Evolutionary conservation across 306 rosid species (phyloP).

Genomic region (Alnus rubra): DNA sequence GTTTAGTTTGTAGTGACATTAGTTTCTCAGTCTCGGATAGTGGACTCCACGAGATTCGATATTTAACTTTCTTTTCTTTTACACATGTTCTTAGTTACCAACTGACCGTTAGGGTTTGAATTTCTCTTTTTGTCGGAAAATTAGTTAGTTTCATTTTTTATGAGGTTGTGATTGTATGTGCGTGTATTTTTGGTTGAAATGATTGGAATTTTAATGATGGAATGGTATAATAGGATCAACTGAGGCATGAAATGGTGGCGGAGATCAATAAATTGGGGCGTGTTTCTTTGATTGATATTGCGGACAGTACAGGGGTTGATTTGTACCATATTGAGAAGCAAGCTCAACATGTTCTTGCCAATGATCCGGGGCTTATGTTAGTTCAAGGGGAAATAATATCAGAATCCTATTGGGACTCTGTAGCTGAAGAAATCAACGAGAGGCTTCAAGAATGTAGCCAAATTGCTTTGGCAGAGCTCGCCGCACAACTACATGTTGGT

Average conservation of each 20-base stretch:
- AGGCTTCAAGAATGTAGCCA: constrained; percentile 98
- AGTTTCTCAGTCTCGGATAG: background rate
- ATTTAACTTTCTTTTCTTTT: background rate
- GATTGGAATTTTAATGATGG: constrained; percentile 8
- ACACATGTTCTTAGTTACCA: background rate
- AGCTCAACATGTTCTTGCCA: constrained; percentile 54
- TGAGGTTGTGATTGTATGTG: background rate
- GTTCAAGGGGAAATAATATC: constrained; percentile 88
- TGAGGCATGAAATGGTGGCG: constrained; percentile 70
- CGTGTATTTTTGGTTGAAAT: background rate
- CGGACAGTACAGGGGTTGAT: constrained; percentile 83
- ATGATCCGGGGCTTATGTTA: constrained; percentile 64
- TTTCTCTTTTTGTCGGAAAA: background rate
- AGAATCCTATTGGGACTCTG: constrained; percentile 81
- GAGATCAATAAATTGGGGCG: constrained; percentile 82
- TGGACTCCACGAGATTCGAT: background rate
- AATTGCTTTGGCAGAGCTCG: constrained; percentile 87
- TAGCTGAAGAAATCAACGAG: constrained; percentile 85
- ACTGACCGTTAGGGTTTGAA: background rate
- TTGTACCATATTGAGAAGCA: constrained; percentile 86
- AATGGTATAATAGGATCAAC: constrained; percentile 60
- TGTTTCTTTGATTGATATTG: constrained; percentile 80
- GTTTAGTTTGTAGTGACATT: background rate
- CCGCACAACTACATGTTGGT: constrained; percentile 79
- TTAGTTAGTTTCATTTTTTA: background rate